These are phyloP conservation scores for Schizosaccharomyces osmophilus DNA, from an alignment of 805 yeast genomes.

Conservation along the genomic window DNA sequence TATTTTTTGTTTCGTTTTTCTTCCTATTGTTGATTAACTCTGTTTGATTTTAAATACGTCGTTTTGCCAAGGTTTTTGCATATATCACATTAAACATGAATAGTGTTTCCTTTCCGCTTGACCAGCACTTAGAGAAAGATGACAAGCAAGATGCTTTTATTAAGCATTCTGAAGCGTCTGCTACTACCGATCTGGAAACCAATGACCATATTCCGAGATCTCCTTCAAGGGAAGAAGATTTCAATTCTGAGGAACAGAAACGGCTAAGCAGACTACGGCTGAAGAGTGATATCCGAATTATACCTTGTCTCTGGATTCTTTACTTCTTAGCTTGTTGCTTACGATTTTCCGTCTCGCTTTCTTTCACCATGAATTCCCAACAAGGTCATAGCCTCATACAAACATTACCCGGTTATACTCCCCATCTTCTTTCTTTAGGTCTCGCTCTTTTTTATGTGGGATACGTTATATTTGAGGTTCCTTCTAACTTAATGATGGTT, in stretches of 20 bases:
- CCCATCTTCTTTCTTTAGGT: slow-evolving; percentile 44
- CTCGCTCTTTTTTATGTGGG: slow-evolving; percentile 53
- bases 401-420: slow-evolving; percentile 27
- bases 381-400: slow-evolving; percentile 54
- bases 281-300: slow-evolving; percentile 34
- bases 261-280: neutral
- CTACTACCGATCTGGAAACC: too few relatives aligned
- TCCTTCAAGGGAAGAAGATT: neutral
- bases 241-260: neutral
- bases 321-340: slow-evolving; percentile 60
- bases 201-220: neutral
- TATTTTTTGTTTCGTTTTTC: too few relatives aligned
- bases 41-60: too few relatives aligned
- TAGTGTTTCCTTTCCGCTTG: too few relatives aligned
- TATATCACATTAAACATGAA: too few relatives aligned
- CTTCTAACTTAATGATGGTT: slow-evolving; percentile 75
- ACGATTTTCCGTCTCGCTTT: slow-evolving; percentile 14
- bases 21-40: too few relatives aligned
- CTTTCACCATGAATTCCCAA: slow-evolving; percentile 36
- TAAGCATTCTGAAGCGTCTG: too few relatives aligned
- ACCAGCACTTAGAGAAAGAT: too few relatives aligned
- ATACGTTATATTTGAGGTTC: slow-evolving; percentile 37
- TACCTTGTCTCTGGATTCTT: slow-evolving; percentile 51
- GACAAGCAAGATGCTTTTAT: too few relatives aligned
- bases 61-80: too few relatives aligned